phyloP scores from a whole-genome alignment of 2,329 filamentous ascomycete species.

The Nannizziopsis barbatae region DNA sequence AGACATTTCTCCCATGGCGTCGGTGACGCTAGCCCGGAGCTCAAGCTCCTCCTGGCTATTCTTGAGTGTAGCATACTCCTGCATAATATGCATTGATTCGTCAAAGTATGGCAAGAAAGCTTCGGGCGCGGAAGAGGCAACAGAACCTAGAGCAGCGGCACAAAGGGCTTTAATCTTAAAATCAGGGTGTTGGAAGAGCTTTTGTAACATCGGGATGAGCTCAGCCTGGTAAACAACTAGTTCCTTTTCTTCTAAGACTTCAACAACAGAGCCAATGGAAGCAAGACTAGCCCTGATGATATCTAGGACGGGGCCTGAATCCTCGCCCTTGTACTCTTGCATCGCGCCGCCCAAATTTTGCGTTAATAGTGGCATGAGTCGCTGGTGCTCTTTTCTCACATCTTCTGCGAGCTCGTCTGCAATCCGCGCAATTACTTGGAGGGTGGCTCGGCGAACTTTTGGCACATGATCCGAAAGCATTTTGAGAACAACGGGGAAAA shows the following conservation, averaged over 20 bases:
- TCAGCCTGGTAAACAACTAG: constrained; percentile 72
- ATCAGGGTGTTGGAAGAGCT: constrained; percentile 72
- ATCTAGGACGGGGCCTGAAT: constrained; percentile 63
- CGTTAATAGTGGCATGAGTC: constrained; percentile 71
- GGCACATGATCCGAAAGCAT: constrained; percentile 74
- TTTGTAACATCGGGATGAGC: constrained; percentile 73
- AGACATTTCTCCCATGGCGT: constrained; percentile 88
- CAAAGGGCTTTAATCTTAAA: constrained; percentile 82
- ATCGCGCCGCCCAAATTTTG: constrained; percentile 79
- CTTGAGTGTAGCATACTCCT: constrained; percentile 73
- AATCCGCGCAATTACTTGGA: constrained; percentile 78
- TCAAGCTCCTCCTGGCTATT: constrained; percentile 82
- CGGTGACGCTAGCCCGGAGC: constrained; percentile 77
- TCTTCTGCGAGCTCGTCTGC: constrained; percentile 91
- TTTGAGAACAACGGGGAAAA: constrained; percentile 73
- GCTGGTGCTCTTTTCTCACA: constrained; percentile 71
- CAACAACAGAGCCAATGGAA: constrained; percentile 82
- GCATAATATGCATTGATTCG: constrained; percentile 79
- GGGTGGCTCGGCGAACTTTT: constrained; percentile 72
- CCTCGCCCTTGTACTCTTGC: constrained; percentile 51
- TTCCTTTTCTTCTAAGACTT: constrained; percentile 67
- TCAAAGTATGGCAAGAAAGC: constrained; percentile 87
- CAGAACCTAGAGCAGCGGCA: constrained; percentile 78
- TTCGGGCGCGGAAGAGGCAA: constrained; percentile 72
- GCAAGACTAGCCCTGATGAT: constrained; percentile 85